A percentile compares a stretch with the other conserved stretches of the same genome.
Conservation (phyloP, 495 filamentous ascomycete genomes). For the Podospora conica region DNA sequence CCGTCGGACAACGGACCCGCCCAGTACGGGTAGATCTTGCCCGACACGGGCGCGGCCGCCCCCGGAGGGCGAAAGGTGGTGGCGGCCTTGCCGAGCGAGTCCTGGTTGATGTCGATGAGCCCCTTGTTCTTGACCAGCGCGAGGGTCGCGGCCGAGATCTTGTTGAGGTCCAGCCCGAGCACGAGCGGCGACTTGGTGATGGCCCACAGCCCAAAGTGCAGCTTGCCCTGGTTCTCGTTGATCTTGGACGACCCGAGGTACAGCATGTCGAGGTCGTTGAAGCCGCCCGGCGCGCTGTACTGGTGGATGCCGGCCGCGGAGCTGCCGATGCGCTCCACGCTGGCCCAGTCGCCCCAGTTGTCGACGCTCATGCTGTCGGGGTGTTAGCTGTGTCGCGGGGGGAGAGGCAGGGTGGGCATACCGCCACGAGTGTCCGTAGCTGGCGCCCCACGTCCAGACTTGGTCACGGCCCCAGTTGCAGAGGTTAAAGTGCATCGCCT, state of each 20-base stretch:
- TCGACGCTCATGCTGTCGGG: constrained; percentile 43
- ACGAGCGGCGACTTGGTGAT: constrained; percentile 51
- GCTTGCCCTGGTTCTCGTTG: constrained; percentile 37
- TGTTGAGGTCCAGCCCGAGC: constrained; percentile 42
- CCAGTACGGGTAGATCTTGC: constrained; percentile 36
- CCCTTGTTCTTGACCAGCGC: constrained; percentile 44
- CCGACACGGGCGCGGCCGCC: constrained; percentile 59
- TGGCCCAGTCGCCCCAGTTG: constrained; percentile 47
- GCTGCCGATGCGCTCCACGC: constrained; percentile 45
- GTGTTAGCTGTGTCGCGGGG: neutral
- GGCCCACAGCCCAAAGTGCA: constrained; percentile 54
- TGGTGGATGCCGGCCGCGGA: constrained; percentile 40
- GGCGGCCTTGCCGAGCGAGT: constrained; percentile 44
- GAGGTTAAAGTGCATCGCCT: constrained; percentile 55
- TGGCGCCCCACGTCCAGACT: constrained; percentile 42
- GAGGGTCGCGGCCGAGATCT: constrained; percentile 42
- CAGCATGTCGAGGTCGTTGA: constrained; percentile 54
- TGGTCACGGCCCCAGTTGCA: constrained; percentile 55
- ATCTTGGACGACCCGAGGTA: constrained; percentile 27
- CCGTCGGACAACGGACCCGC: constrained; percentile 31
- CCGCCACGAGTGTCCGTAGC: constrained; percentile 52
- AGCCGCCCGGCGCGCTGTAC: constrained; percentile 38
- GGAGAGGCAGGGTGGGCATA: neutral
- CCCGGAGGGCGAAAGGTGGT: constrained; percentile 54
- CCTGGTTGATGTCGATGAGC: constrained; percentile 50